Percentiles rank a stretch among this genome's conserved stretches.
Evolutionary conservation across 352 stramenopile species (phyloP).

Genomic region (Pythium rhizo-oryzae): DNA sequence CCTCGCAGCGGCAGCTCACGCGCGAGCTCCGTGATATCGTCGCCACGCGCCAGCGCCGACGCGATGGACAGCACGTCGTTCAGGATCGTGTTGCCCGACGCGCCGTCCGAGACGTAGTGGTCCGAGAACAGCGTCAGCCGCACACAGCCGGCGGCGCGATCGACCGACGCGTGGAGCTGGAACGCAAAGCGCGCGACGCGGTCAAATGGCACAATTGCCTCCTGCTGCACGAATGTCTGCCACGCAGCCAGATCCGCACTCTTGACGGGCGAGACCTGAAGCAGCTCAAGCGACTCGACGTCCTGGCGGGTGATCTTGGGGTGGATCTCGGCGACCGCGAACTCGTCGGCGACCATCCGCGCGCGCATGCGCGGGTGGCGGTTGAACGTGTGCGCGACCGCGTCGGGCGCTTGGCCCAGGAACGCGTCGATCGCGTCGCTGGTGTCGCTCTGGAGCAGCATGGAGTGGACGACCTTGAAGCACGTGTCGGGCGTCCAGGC

Average conservation of each 20-base stretch:
- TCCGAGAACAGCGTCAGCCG: constrained; percentile 55
- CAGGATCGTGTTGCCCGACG: constrained; percentile 39
- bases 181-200: constrained; percentile 12
- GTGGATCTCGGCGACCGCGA: constrained; percentile 37
- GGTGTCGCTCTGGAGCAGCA: constrained; percentile 7
- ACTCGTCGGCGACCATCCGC: constrained; percentile 26
- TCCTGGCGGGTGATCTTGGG: constrained; percentile 26
- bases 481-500: neutral
- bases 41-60: neutral
- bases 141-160: constrained; percentile 17
- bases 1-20: constrained; percentile 26
- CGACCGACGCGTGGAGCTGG: constrained; percentile 28
- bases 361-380: constrained; percentile 42
- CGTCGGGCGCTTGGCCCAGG: constrained; percentile 1
- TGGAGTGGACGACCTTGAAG: constrained; percentile 25
- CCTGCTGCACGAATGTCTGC: constrained; percentile 6
- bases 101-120: constrained; percentile 49
- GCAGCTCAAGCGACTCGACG: neutral
- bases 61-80: constrained; percentile 33
- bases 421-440: neutral
- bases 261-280: neutral
- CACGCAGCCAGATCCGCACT: neutral
- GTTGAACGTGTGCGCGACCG: constrained; percentile 40
- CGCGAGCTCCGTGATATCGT: constrained; percentile 1
- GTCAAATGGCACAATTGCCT: constrained; percentile 13